phyloP scores from a whole-genome alignment of 306 rosid genomes.

The Ochetophila trinervis region DNA sequence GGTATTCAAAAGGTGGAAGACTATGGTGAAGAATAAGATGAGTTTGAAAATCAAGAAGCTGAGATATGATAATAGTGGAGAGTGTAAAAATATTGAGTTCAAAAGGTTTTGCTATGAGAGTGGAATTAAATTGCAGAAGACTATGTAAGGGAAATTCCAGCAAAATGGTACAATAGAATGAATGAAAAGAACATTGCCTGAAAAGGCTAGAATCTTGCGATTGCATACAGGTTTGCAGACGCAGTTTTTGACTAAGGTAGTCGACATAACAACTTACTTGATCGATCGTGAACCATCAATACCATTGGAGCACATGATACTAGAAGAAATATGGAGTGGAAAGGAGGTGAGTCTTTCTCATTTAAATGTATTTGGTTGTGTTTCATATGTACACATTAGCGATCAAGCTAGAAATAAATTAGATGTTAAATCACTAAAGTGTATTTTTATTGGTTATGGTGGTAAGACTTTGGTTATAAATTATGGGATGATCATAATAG shows the following conservation, averaged over 20 bases:
- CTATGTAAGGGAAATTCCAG: too few species aligned
- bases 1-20: too few species aligned
- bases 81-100: too few species aligned
- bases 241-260: neutral
- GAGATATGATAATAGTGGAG: too few species aligned
- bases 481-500: neutral
- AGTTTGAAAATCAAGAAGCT: too few species aligned
- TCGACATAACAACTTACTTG: too few species aligned
- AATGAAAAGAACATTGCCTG: neutral
- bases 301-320: neutral
- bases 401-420: neutral
- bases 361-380: neutral
- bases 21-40: too few species aligned
- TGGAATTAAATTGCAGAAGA: too few species aligned
- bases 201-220: neutral
- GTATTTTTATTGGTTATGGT: neutral
- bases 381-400: neutral
- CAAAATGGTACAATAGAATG: too few species aligned
- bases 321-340: neutral
- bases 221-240: neutral
- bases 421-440: neutral
- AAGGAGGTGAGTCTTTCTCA: too few species aligned
- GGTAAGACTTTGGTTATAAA: neutral
- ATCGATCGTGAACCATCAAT: too few species aligned
- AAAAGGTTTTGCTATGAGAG: too few species aligned